Evolutionary conservation across 2,329 filamentous ascomycete species (phyloP), one percentile per base, ranked within the genome.

Genomic region (Falciphora oryzae): DNA sequence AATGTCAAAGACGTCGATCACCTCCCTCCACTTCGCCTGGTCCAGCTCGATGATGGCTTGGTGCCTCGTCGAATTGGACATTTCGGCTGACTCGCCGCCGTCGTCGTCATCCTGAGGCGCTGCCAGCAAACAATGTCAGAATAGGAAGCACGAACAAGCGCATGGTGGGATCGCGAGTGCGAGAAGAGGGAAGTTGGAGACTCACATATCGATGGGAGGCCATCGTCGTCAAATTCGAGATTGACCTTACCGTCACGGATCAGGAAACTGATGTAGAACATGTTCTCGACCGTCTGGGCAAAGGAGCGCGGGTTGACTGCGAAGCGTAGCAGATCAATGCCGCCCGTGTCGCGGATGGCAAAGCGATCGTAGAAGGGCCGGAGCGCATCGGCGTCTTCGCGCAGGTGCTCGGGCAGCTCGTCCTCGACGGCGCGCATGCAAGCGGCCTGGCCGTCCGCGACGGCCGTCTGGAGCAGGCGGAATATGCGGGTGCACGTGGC

Each of bases 251-350:
- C 93, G 76, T 99, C 95, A 65, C 91, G 87, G 66, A 98, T 92
- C 66, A 99, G 79, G 73, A 99, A 99, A 73, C 92, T 96, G 70
- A 97, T 86, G 74, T 98, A 98, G 76, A 99, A 99, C 71, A 99
- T 81, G 71, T 99, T 99, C 74, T 99, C 95, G 8, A 99, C 88
- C 0, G 93, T 97, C 76, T 99, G 95, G 0, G 92, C 92, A 71
- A 98, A 99, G 0, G 92, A 96, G 56, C 80, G 80, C 0, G 95
- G 95, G 70, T 99, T 97, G 68, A 98, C 85, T 57, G 93, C 91
- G 70, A 97, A 98, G 63, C 90, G 87, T 74, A 97, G 89, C 16
- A 97, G 77, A 62, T 91, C 87, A 4, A 97, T 85, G 22, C 91
- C 91, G 1, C 88, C 88, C 2, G 87, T 87, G 25, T 83, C 81